Percentiles rank a stretch among this genome's conserved stretches.
These are phyloP conservation scores for Salinomyces thailandicus DNA, from an alignment of 2,329 filamentous ascomycete species.

Conservation along the genomic window DNA sequence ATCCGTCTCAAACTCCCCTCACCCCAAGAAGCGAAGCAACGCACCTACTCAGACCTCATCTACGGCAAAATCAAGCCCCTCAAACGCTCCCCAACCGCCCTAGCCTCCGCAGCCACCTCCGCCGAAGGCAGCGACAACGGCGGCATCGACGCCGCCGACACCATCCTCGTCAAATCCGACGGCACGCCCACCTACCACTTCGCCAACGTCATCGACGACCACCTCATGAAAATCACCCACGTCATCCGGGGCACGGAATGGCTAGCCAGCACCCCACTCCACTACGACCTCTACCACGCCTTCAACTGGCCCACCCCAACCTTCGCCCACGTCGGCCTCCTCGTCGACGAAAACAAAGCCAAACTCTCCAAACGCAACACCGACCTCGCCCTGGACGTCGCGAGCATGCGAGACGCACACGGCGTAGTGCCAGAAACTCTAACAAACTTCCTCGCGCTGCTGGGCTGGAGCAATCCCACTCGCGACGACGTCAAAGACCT, in stretches of 20 bases:
- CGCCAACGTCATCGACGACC: constrained; percentile 93
- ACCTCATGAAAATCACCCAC: constrained; percentile 90
- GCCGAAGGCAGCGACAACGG: constrained; percentile 19
- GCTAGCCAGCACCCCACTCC: constrained; percentile 85
- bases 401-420: constrained; percentile 44
- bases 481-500: constrained; percentile 63
- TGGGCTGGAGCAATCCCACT: constrained; percentile 68
- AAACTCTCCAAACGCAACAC: constrained; percentile 63
- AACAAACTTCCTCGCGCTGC: constrained; percentile 72
- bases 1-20: constrained; percentile 62
- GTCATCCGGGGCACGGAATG: constrained; percentile 93
- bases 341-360: constrained; percentile 37
- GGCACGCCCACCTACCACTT: constrained; percentile 93
- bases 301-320: constrained; percentile 39
- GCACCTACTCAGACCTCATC: constrained; percentile 62
- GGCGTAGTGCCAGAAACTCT: constrained; percentile 54
- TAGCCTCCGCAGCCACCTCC: constrained; percentile 21
- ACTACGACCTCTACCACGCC: constrained; percentile 46
- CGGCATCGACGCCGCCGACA: constrained; percentile 59
- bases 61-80: constrained; percentile 54
- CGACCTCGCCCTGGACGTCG: constrained; percentile 46
- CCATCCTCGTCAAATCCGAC: constrained; percentile 82
- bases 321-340: constrained; percentile 41
- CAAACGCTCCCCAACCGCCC: constrained; percentile 20
- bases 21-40: constrained; percentile 40